Evolutionary conservation across 768 basidiomycete genomes (phyloP), one percentile per base, ranked within the genome.

Genomic region (Mycena floridula): DNA sequence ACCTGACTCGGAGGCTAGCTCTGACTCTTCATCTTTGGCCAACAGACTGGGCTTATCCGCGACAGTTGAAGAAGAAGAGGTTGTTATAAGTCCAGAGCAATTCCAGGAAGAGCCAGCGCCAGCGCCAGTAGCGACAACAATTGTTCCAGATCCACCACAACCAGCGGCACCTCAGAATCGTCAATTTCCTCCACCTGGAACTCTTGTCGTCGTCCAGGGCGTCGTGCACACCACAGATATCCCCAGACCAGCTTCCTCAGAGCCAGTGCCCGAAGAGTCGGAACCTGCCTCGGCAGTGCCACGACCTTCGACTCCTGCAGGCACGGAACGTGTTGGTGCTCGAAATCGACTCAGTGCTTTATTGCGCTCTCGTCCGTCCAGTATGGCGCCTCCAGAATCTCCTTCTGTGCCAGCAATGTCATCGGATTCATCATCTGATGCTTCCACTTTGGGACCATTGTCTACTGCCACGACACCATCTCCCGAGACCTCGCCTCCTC

Each of bases 161-260:
- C 6, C 36, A 15, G 25, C 53, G 32, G 39, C 43, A 35, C 54
- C 53, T n/a, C n/a, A n/a, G n/a, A n/a, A n/a, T 20, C 62, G 56
- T 53, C 57, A 53, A 28, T 41, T 50, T 50, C 53, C 50, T 53
- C 51, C 55, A 48, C 48, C 85, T 0, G 85, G 86, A 12, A 87
- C 86, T 2, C 72, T 89, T 3, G 86, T 89, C 21, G 84, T 89
- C 26, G 86, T 89, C 0, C 86, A 89, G 61, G 86, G 86, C 40
- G 85, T 88, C 30, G 85, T 88, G 1, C 85, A 88, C 50, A 87
- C 85, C 1, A 81, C 82, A 3, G 85, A 87, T 59, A 72, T 76
- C 22, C 70, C 79, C 1, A 67, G 71, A 18, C 45, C 61, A 9
- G 9, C 37, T 38, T 9, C 54, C 12, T 55, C 60, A 36, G 51